A percentile compares a stretch with the other conserved stretches of the same genome.
phyloP scores from a whole-genome alignment of 768 basidiomycete species.

The Hypholoma fasciculare region DNA sequence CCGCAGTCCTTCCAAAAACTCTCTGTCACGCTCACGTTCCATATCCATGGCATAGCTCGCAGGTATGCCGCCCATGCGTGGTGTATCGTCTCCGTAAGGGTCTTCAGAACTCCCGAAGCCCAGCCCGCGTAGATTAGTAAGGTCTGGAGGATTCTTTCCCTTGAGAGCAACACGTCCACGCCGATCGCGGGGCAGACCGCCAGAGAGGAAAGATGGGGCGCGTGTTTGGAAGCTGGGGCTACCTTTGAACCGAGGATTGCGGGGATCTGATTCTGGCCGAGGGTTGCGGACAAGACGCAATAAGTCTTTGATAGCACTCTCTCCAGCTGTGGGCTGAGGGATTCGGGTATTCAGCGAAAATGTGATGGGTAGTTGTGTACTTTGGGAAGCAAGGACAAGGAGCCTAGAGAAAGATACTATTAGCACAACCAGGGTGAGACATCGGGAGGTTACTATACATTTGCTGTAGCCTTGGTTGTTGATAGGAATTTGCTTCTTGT shows the following conservation, averaged over 20 bases:
- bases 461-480: slow-evolving; percentile 75
- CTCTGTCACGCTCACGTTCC: slow-evolving; percentile 50
- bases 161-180: slow-evolving; percentile 73
- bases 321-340: slow-evolving; percentile 59
- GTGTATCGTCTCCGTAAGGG: slow-evolving; percentile 53
- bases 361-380: slow-evolving; percentile 55
- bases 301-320: slow-evolving; percentile 68
- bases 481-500: slow-evolving; percentile 53
- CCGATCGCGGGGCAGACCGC: slow-evolving; percentile 73
- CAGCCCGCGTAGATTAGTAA: slow-evolving; percentile 26
- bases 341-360: slow-evolving; percentile 60
- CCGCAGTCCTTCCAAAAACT: slow-evolving; percentile 57
- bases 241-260: slow-evolving; percentile 26
- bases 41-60: slow-evolving; percentile 34
- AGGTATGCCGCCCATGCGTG: slow-evolving; percentile 32
- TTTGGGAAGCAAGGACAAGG: slow-evolving; percentile 73
- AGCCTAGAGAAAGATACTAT: slow-evolving; percentile 43
- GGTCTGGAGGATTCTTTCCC: slow-evolving; percentile 30
- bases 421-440: neutral
- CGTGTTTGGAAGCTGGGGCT: slow-evolving; percentile 28
- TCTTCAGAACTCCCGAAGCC: slow-evolving; percentile 38
- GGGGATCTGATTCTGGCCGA: slow-evolving; percentile 37
- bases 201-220: slow-evolving; percentile 71
- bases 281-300: slow-evolving; percentile 63
- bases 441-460: slow-evolving; percentile 46